These are phyloP conservation scores for Penstemon davidsonii DNA, from an alignment of 257 asterid species.

Conservation along the genomic window DNA sequence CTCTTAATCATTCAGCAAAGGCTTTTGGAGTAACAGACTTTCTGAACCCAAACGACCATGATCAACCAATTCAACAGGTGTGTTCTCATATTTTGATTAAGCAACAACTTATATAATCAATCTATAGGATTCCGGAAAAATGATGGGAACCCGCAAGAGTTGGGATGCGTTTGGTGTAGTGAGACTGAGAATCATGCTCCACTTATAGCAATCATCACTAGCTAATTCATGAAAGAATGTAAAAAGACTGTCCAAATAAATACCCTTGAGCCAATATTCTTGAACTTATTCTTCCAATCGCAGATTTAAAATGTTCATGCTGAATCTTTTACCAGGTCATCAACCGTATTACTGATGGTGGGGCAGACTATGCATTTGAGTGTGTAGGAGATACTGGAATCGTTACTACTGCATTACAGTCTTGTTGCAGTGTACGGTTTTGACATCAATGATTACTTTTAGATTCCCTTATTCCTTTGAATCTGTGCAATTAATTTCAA, in stretches of 20 bases:
- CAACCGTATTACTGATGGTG: conserved; percentile 75
- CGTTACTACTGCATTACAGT: conserved; percentile 79
- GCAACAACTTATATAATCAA: neutral
- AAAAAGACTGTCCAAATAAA: neutral
- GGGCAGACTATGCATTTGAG: conserved; percentile 91
- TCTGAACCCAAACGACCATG: conserved; percentile 68
- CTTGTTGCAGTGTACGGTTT: conserved; percentile 70
- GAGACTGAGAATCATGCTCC: neutral
- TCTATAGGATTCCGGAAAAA: neutral
- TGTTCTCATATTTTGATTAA: conserved; percentile 13
- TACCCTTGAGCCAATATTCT: too few relatives aligned
- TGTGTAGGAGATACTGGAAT: conserved; percentile 89
- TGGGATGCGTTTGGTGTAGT: conserved; percentile 6
- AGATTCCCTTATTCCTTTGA: conserved; percentile 8
- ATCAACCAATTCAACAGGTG: conserved; percentile 91
- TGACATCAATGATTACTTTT: conserved; percentile 16
- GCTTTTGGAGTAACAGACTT: conserved; percentile 88
- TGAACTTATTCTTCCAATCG: neutral
- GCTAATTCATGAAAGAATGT: neutral
- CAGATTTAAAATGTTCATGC: conserved; percentile 7
- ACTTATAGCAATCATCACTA: neutral
- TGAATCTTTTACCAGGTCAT: conserved; percentile 58
- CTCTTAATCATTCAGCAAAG: conserved; percentile 56
- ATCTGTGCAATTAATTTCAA: neutral
- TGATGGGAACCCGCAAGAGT: too few relatives aligned